These are phyloP conservation scores for Candida vartiovaarae DNA, from an alignment of 805 yeast genomes.

Conservation along the genomic window DNA sequence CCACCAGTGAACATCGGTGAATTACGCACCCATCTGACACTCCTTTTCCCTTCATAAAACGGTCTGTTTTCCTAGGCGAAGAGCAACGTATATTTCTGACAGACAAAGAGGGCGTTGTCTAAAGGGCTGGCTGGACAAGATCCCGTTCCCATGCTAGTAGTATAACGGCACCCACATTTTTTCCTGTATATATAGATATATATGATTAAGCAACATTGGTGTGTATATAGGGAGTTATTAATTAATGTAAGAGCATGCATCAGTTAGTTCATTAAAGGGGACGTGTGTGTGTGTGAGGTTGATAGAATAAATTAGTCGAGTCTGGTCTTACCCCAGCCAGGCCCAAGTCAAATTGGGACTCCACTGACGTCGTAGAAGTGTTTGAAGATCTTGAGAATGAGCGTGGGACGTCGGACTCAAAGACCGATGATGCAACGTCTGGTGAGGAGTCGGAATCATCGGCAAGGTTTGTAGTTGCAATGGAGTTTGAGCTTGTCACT, in stretches of 20 bases:
- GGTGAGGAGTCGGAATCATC: conserved; percentile 12
- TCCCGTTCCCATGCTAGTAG: conserved; percentile 2
- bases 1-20: too few species aligned
- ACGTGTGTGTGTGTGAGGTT: too few species aligned
- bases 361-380: conserved; percentile 23
- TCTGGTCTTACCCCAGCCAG: background rate
- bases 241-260: background rate
- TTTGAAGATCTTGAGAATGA: conserved; percentile 29
- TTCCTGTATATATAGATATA: too few species aligned
- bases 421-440: conserved; percentile 19
- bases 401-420: conserved; percentile 15
- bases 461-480: conserved; percentile 5
- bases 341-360: conserved; percentile 15
- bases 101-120: background rate
- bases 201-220: too few species aligned
- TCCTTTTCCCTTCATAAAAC: too few species aligned
- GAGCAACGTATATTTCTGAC: background rate
- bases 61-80: background rate
- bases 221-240: background rate
- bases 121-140: conserved; percentile 4
- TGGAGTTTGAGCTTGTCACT: background rate
- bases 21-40: too few species aligned
- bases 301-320: background rate
- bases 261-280: background rate
- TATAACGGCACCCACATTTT: conserved; percentile 1